A percentile compares a stretch with the other conserved stretches of the same genome.
Evolutionary conservation across 1,284 basidiomycete species (phyloP).

Genomic region (Pseudomicrostroma phylloplanum): DNA sequence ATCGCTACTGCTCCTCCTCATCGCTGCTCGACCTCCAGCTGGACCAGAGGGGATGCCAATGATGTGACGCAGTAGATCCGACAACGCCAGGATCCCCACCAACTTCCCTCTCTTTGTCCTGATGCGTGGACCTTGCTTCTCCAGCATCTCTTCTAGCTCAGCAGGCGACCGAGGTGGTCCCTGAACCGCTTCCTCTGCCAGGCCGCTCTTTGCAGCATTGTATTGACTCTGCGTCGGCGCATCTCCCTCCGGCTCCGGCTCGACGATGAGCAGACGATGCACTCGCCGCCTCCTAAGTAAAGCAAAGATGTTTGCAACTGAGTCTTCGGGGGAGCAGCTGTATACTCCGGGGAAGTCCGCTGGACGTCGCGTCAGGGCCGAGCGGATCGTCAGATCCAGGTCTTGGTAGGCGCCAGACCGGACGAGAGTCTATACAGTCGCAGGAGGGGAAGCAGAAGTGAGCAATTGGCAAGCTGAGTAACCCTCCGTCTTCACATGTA

Average conservation of each 20-base stretch:
- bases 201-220: neutral
- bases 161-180: neutral
- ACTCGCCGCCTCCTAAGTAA: slow-evolving; percentile 87
- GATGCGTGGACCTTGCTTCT: slow-evolving; percentile 25
- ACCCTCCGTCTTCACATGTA: slow-evolving; percentile 54
- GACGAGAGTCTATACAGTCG: slow-evolving; percentile 54
- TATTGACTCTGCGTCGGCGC: neutral
- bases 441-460: neutral
- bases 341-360: slow-evolving; percentile 95
- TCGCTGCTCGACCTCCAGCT: neutral
- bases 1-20: slow-evolving; percentile 3
- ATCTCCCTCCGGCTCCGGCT: slow-evolving; percentile 18
- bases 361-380: slow-evolving; percentile 77
- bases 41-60: slow-evolving; percentile 22
- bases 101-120: slow-evolving; percentile 24
- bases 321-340: slow-evolving; percentile 87
- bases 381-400: slow-evolving; percentile 87
- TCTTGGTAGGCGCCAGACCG: slow-evolving; percentile 90
- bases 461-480: neutral
- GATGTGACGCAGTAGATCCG: slow-evolving; percentile 43
- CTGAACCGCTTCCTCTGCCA: slow-evolving; percentile 2
- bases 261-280: slow-evolving; percentile 63
- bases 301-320: slow-evolving; percentile 82
- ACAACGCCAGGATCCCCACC: slow-evolving; percentile 45
- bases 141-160: slow-evolving; percentile 21